A percentile compares a stretch with the other conserved stretches of the same genome.
These are phyloP conservation scores for Phytopythium delawarense DNA, from an alignment of 352 stramenopile species.

Conservation along the genomic window DNA sequence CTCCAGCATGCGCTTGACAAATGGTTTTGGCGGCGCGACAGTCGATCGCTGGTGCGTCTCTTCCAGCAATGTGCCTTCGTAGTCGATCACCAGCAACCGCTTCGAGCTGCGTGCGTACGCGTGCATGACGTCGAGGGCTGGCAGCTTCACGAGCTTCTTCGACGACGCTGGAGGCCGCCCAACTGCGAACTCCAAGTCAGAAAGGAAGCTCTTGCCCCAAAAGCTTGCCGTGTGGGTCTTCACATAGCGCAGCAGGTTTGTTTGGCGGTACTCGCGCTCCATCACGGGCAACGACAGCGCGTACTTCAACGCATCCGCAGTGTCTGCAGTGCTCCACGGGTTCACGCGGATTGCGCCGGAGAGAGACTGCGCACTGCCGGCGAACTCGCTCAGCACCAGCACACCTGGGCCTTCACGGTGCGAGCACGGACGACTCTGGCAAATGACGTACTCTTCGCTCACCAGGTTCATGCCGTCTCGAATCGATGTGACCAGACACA, in stretches of 20 bases:
- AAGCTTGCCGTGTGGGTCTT: conserved; percentile 82
- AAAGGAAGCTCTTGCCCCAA: conserved; percentile 80
- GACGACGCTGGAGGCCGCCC: conserved; percentile 28
- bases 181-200: conserved; percentile 58
- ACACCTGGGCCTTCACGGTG: conserved; percentile 71
- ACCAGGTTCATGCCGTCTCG: conserved; percentile 90
- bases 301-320: conserved; percentile 64
- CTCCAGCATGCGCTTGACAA: conserved; percentile 58
- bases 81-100: conserved; percentile 73
- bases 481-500: conserved; percentile 88
- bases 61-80: conserved; percentile 76
- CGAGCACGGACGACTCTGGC: conserved; percentile 58
- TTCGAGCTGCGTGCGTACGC: conserved; percentile 58
- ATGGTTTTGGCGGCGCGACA: conserved; percentile 49
- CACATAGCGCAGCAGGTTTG: conserved; percentile 84
- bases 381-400: conserved; percentile 87
- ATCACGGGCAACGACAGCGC: conserved; percentile 74
- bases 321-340: conserved; percentile 84
- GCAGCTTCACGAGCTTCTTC: conserved; percentile 47
- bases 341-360: conserved; percentile 88
- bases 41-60: conserved; percentile 56
- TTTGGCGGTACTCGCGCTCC: conserved; percentile 82
- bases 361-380: conserved; percentile 83
- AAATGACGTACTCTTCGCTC: conserved; percentile 88
- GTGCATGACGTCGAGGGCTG: conserved; percentile 32